A percentile compares a stretch with the other conserved stretches of the same genome.
phyloP scores from a whole-genome alignment of 2,329 filamentous ascomycete genomes.

The Fusarium euwallaceae region DNA sequence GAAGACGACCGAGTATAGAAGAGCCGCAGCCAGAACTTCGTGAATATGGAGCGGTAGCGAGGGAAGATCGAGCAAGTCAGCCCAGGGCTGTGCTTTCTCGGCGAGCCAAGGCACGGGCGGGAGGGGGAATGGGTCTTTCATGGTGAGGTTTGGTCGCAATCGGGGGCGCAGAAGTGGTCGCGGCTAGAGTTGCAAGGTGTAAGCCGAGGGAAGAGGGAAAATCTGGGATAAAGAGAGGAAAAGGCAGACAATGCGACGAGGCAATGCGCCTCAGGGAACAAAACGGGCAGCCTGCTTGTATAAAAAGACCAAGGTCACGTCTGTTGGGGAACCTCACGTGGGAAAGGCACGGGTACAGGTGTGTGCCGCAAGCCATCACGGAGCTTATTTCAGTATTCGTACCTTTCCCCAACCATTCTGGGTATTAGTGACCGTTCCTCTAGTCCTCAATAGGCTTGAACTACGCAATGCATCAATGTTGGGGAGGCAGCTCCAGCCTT shows the following conservation, averaged over 20 bases:
- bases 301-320: constrained; percentile 24
- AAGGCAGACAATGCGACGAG: constrained; percentile 7
- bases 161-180: neutral
- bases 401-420: neutral
- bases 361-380: constrained; percentile 16
- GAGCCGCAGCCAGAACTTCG: constrained; percentile 76
- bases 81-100: constrained; percentile 71
- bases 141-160: constrained; percentile 52
- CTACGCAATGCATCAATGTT: neutral
- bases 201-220: neutral
- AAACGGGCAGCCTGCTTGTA: constrained; percentile 6
- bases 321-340: constrained; percentile 45
- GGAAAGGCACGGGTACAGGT: constrained; percentile 37
- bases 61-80: constrained; percentile 71
- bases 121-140: constrained; percentile 81
- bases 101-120: constrained; percentile 70
- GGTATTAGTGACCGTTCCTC: neutral
- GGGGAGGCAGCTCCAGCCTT: neutral
- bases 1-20: constrained; percentile 78
- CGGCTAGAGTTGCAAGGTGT: neutral
- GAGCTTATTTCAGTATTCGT: constrained; percentile 16
- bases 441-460: constrained; percentile 6
- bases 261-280: constrained; percentile 16
- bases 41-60: constrained; percentile 83
- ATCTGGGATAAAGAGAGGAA: constrained; percentile 3